Evolutionary conservation across 2,329 filamentous ascomycete genomes (phyloP).

Genomic region (Cladosporium halotolerans): DNA sequence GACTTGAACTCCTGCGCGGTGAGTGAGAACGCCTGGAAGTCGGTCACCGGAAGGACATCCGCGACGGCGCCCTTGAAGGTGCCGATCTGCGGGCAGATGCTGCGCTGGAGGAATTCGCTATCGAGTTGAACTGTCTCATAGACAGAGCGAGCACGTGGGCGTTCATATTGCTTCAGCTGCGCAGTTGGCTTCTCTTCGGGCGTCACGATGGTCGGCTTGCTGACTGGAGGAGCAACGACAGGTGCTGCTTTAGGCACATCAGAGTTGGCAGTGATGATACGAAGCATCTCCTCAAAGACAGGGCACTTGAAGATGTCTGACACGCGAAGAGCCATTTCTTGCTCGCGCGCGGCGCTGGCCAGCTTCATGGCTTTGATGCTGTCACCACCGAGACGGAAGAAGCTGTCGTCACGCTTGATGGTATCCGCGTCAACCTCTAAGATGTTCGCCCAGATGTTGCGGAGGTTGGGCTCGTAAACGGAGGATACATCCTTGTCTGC

Average conservation of each 20-base stretch:
- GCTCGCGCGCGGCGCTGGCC: conserved; percentile 33
- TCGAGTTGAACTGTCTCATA: conserved; percentile 7
- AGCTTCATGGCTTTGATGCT: conserved; percentile 41
- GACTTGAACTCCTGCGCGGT: conserved; percentile 8
- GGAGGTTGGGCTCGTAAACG: conserved; percentile 3
- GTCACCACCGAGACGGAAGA: conserved; percentile 41
- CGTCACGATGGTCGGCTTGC: not conserved
- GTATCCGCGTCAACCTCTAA: not conserved
- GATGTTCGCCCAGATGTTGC: conserved; percentile 10
- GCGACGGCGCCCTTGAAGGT: conserved; percentile 8
- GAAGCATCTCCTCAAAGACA: conserved; percentile 12
- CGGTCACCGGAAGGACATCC: conserved; percentile 17
- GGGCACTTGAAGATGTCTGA: conserved; percentile 35
- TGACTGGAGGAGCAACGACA: not conserved
- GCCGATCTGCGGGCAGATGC: conserved; percentile 27
- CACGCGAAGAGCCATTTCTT: conserved; percentile 35
- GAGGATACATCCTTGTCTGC: not conserved
- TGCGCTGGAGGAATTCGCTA: conserved; percentile 7
- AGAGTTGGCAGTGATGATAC: not conserved
- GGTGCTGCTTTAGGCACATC: not conserved
- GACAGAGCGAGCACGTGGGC: conserved; percentile 4
- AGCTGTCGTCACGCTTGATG: conserved; percentile 30
- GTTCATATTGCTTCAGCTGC: not conserved
- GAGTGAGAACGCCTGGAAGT: conserved; percentile 21
- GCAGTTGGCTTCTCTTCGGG: not conserved